These are phyloP conservation scores for Colletotrichum brevisporum DNA, from an alignment of 2,329 filamentous ascomycete genomes.

Conservation along the genomic window DNA sequence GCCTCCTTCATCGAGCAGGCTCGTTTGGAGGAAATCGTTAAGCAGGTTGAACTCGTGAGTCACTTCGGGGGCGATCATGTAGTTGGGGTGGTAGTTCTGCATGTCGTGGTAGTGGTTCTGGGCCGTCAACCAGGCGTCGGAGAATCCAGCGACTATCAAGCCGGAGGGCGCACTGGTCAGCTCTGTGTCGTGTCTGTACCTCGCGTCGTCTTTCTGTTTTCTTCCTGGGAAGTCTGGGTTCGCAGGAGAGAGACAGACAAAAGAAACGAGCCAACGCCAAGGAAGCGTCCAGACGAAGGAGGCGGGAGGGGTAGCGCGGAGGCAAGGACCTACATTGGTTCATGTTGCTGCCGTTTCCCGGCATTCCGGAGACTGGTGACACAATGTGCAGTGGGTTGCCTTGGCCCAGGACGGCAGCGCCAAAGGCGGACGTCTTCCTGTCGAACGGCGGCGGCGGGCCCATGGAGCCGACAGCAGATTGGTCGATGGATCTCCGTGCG, in stretches of 20 bases:
- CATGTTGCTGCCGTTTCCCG: slow-evolving; percentile 68
- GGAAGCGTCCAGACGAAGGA: slow-evolving; percentile 10
- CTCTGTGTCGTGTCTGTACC: not conserved
- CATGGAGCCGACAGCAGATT: slow-evolving; percentile 66
- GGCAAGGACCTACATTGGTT: slow-evolving; percentile 78
- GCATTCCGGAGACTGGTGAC: slow-evolving; percentile 78
- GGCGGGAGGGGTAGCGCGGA: slow-evolving; percentile 32
- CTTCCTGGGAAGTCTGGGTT: slow-evolving; percentile 31
- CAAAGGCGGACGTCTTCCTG: slow-evolving; percentile 38
- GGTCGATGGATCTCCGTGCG: slow-evolving; percentile 69
- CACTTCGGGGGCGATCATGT: slow-evolving; percentile 93
- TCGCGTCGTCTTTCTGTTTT: not conserved
- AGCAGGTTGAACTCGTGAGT: slow-evolving; percentile 97
- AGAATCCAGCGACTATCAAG: slow-evolving; percentile 79
- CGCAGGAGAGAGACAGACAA: slow-evolving; percentile 18
- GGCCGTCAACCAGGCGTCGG: slow-evolving; percentile 83
- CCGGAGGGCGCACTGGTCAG: not conserved
- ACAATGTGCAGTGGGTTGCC: slow-evolving; percentile 75
- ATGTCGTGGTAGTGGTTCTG: slow-evolving; percentile 94
- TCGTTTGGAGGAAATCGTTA: slow-evolving; percentile 95
- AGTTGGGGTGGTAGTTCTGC: slow-evolving; percentile 93
- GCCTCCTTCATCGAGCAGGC: slow-evolving; percentile 86
- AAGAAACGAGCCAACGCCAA: slow-evolving; percentile 16
- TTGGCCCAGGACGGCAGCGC: slow-evolving; percentile 58
- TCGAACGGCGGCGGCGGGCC: slow-evolving; percentile 64